Percentiles rank a stretch among this genome's conserved stretches.
Evolutionary conservation across 129 eudicot genomes (phyloP).

Genomic region (Artemisia annua): DNA sequence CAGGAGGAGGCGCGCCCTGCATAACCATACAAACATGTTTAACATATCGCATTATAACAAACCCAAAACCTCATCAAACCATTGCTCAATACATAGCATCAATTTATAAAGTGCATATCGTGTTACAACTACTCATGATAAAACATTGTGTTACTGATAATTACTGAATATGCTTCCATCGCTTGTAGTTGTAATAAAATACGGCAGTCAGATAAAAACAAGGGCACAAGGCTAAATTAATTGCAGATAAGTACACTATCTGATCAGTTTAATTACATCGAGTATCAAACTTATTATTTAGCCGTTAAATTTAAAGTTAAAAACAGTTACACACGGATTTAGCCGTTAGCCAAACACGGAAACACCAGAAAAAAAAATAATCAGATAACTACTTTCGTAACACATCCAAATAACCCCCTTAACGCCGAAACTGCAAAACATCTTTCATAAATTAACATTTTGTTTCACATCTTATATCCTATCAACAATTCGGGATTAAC

Average conservation of each 20-base stretch:
- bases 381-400: neutral
- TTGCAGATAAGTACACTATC: neutral
- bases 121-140: neutral
- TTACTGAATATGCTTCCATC: neutral
- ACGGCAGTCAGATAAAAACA: neutral
- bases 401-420: too few species aligned
- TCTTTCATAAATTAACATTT: too few species aligned
- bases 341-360: neutral
- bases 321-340: neutral
- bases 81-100: neutral
- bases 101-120: neutral
- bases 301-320: neutral
- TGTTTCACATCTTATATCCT: too few species aligned
- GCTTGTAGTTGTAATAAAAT: neutral
- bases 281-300: conserved; percentile 2
- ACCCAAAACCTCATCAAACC: conserved; percentile 5
- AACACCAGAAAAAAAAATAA: too few species aligned
- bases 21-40: conserved; percentile 16
- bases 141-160: neutral
- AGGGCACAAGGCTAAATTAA: neutral
- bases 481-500: too few species aligned
- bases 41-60: neutral
- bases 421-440: too few species aligned
- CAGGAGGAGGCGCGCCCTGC: conserved; percentile 62
- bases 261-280: neutral